Conservation (phyloP, 2,329 filamentous ascomycete genomes). For the Pleomassaria siparia region DNA sequence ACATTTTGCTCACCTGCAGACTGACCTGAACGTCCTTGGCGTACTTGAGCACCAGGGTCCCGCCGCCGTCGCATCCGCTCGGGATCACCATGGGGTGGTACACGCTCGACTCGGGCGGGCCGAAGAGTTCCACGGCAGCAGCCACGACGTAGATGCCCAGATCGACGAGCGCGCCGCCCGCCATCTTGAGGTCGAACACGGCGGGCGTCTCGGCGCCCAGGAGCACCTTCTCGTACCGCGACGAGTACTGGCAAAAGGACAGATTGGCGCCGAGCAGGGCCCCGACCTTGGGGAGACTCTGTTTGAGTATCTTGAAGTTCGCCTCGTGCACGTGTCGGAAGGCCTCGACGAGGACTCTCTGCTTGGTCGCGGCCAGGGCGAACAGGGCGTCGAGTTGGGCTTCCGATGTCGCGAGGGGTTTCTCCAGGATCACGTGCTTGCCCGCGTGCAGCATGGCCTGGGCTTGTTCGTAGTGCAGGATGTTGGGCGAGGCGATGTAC, state of each 20-base stretch:
- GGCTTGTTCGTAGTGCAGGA: constrained; percentile 50
- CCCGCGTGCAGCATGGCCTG: constrained; percentile 45
- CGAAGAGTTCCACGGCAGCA: constrained; percentile 52
- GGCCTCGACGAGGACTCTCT: constrained; percentile 51
- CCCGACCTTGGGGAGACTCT: constrained; percentile 42
- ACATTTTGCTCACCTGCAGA: constrained; percentile 49
- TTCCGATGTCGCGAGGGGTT: constrained; percentile 49
- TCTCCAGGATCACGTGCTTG: constrained; percentile 55
- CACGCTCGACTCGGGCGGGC: constrained; percentile 42
- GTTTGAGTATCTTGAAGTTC: constrained; percentile 50
- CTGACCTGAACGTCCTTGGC: constrained; percentile 46
- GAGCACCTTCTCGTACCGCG: constrained; percentile 51
- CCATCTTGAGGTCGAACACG: constrained; percentile 52
- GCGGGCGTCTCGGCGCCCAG: constrained; percentile 51
- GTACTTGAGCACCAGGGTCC: constrained; percentile 48
- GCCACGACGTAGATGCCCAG: constrained; percentile 53
- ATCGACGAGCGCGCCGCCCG: constrained; percentile 51
- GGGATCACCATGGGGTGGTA: constrained; percentile 48
- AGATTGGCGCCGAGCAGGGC: constrained; percentile 49
- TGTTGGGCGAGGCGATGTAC: constrained; percentile 55
- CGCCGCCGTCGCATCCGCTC: constrained; percentile 52
- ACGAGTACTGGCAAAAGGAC: constrained; percentile 49
- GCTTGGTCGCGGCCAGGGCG: constrained; percentile 42
- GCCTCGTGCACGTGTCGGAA: constrained; percentile 54
- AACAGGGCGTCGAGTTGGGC: constrained; percentile 49